Conservation (phyloP, 345 rosid genomes). For the Populus simonii region DNA sequence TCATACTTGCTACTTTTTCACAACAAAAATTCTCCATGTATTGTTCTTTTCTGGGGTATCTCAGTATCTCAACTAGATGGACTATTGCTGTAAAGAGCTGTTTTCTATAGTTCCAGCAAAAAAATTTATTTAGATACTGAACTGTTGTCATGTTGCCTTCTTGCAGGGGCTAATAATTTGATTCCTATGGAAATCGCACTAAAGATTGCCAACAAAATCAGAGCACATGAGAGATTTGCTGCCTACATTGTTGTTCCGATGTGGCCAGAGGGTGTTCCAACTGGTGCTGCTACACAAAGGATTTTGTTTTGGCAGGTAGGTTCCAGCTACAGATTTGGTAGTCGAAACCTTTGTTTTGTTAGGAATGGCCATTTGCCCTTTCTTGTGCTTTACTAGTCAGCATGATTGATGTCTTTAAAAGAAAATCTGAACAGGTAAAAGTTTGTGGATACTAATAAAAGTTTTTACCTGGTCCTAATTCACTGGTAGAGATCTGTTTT, state of each 20-base stretch:
- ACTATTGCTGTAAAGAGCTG: neutral
- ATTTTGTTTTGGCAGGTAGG: slow-evolving; percentile 94
- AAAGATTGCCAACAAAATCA: slow-evolving; percentile 83
- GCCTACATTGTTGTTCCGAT: slow-evolving; percentile 86
- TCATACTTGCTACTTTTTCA: neutral
- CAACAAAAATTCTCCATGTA: neutral
- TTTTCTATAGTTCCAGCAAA: neutral
- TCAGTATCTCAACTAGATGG: neutral
- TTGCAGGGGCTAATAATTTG: slow-evolving; percentile 83
- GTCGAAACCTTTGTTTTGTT: slow-evolving; percentile 2
- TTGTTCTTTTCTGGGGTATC: neutral
- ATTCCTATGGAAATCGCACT: slow-evolving; percentile 97
- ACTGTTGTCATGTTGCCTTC: slow-evolving; percentile 1
- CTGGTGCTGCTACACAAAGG: slow-evolving; percentile 86
- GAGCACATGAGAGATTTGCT: slow-evolving; percentile 87
- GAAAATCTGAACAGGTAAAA: no score
- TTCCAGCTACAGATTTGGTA: slow-evolving; percentile 5
- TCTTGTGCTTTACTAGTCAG: neutral
- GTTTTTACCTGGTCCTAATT: neutral
- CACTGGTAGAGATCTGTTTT: neutral
- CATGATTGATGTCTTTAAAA: no score
- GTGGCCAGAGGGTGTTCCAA: slow-evolving; percentile 98
- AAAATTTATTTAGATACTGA: slow-evolving; percentile 3
- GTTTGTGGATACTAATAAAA: no score
- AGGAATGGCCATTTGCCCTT: neutral